Evolutionary conservation across 2,329 filamentous ascomycete genomes (phyloP), one percentile per base, ranked within the genome.

Genomic region (Torrubiella hemipterigena): DNA sequence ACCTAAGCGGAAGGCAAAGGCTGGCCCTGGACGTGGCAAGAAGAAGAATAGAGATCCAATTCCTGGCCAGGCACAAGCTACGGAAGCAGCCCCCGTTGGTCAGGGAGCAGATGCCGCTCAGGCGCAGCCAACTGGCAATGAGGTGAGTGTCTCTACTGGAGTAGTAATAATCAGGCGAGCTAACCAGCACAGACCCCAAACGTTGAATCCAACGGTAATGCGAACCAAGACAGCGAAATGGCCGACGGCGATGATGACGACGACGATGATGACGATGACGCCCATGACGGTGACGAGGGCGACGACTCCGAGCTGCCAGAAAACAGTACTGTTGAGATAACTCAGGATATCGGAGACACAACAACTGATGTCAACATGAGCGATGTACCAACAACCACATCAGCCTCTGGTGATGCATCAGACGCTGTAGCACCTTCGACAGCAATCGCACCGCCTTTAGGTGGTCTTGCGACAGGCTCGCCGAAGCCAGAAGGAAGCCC

Each of bases 1-100:
- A 1, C 82, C 82, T 0, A 86, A 85, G 52, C 78, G 83, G 52
- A 93, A 89, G 63, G 65, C 71, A 29, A 87, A 82, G 53, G 81
- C 56, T 17, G 66, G 83, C 0, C 76, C 81, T 21, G 84, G 84
- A 7, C 73, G 85, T 39, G 83, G 83, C 12, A 69, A 75, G 39
- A 89, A 80, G 66, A 87, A 81, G 69, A 82, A 78, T 56, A 84
- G 78, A 51, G 50, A 62, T 43, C 57, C 58, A 12, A 37, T 59
- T 10, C 55, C 57, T 2, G 46, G 51, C 3, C 53, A 59, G 43
- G 31, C 40, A n/a, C n/a, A n/a, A n/a, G n/a, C n/a, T n/a, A n/a
- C n/a, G n/a, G n/a, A n/a, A n/a, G n/a, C n/a, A n/a, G 49, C 51
- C 16, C 54, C 58, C 19, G 50, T 52, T 18, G 52, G 36, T n/a